Conservation (phyloP, 1,284 basidiomycete genomes). For the Trichosporon inkin region DNA sequence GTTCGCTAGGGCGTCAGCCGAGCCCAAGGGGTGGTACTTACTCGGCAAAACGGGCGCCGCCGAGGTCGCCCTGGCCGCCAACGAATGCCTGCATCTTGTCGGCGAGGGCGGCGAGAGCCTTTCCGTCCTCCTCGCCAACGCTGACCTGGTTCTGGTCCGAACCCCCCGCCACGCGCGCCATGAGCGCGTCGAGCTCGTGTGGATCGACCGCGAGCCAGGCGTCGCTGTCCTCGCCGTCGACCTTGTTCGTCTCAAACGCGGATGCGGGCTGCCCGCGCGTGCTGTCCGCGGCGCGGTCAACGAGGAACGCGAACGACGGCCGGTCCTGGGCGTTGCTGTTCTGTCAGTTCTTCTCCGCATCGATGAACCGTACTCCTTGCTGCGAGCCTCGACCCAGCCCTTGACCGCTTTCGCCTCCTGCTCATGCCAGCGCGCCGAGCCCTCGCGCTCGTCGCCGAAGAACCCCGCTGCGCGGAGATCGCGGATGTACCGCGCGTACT, state of each 20-base stretch:
- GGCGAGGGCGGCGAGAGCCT: slow-evolving; percentile 68
- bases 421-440: slow-evolving; percentile 67
- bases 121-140: slow-evolving; percentile 59
- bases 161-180: slow-evolving; percentile 30
- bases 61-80: slow-evolving; percentile 75
- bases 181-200: slow-evolving; percentile 47
- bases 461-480: slow-evolving; percentile 63
- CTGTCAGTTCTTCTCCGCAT: slow-evolving; percentile 38
- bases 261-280: slow-evolving; percentile 13
- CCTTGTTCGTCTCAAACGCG: slow-evolving; percentile 13
- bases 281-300: slow-evolving; percentile 60
- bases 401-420: slow-evolving; percentile 66
- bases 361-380: too few relatives aligned
- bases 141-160: slow-evolving; percentile 29
- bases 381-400: slow-evolving; percentile 62
- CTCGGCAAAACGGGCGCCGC: slow-evolving; percentile 84
- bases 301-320: slow-evolving; percentile 67
- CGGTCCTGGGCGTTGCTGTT: slow-evolving; percentile 51
- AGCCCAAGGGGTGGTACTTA: slow-evolving; percentile 51
- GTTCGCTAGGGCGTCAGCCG: slow-evolving; percentile 29
- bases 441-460: slow-evolving; percentile 70
- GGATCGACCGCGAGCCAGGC: slow-evolving; percentile 47
- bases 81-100: slow-evolving; percentile 80
- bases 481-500: slow-evolving; percentile 57
- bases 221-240: slow-evolving; percentile 39